These are phyloP conservation scores for Trichoderma sp. DNA, from an alignment of 2,329 filamentous ascomycete genomes.

Conservation along the genomic window DNA sequence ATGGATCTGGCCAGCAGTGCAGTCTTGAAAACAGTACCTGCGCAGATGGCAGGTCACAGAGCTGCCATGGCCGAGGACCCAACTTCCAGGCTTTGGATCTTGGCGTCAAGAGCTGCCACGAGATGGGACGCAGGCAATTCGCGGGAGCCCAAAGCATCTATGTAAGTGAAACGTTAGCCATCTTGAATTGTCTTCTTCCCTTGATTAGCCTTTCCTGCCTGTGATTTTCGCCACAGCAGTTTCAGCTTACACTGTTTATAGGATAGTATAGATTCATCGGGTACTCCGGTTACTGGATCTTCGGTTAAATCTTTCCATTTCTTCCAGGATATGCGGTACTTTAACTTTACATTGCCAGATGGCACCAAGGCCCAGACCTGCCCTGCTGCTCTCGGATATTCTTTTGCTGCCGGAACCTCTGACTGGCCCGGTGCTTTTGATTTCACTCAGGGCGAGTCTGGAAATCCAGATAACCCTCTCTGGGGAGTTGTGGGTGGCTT, in stretches of 20 bases:
- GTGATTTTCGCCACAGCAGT: not conserved
- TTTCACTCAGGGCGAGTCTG: conserved; percentile 83
- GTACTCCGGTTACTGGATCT: conserved; percentile 59
- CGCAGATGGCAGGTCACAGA: conserved; percentile 65
- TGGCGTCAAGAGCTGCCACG: conserved; percentile 72
- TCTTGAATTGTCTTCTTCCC: not conserved
- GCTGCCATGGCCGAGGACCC: conserved; percentile 74
- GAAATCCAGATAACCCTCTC: conserved; percentile 70
- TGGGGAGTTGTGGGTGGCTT: conserved; percentile 76
- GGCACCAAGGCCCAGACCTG: conserved; percentile 73
- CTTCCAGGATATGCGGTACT: conserved; percentile 79
- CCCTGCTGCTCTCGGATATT: conserved; percentile 84
- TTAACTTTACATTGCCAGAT: conserved; percentile 72
- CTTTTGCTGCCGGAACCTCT: conserved; percentile 88
- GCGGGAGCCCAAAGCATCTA: conserved; percentile 54
- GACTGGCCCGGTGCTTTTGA: conserved; percentile 91
- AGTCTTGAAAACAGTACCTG: conserved; percentile 84
- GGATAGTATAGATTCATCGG: conserved; percentile 50
- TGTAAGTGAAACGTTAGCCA: conserved; percentile 33
- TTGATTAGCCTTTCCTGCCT: not conserved
- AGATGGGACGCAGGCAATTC: conserved; percentile 74
- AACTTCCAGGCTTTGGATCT: conserved; percentile 67
- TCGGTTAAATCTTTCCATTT: conserved; percentile 81
- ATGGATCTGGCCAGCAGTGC: conserved; percentile 72
- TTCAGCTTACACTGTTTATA: conserved; percentile 40